Evolutionary conservation across 768 basidiomycete genomes (phyloP).

Genomic region (Dioszegia crocea): DNA sequence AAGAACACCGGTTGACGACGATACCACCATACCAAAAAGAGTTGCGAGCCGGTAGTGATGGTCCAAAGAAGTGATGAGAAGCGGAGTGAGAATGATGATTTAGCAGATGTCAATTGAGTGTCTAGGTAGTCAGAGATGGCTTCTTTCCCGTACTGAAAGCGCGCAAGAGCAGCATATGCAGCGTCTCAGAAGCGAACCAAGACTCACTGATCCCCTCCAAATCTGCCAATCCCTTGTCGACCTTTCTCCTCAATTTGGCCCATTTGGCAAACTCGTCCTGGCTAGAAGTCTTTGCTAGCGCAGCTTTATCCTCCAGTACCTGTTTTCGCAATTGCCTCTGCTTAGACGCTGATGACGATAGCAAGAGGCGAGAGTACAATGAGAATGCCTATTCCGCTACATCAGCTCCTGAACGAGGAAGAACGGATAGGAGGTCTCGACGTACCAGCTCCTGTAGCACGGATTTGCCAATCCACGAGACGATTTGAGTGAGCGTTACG

Average conservation of each 20-base stretch:
- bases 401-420: not conserved
- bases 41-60: constrained; percentile 79
- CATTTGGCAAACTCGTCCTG: constrained; percentile 99
- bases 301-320: constrained; percentile 72
- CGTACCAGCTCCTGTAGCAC: constrained; percentile 76
- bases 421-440: constrained; percentile 22
- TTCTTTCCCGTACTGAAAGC: not conserved
- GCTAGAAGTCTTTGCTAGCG: constrained; percentile 81
- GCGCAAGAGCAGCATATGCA: not conserved
- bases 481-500: constrained; percentile 74
- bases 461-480: constrained; percentile 82
- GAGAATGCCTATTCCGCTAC: constrained; percentile 61
- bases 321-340: constrained; percentile 74
- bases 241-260: constrained; percentile 83
- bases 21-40: constrained; percentile 85
- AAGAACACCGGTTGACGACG: constrained; percentile 87
- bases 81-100: constrained; percentile 62
- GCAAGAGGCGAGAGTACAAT: constrained; percentile 65
- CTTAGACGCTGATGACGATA: constrained; percentile 56
- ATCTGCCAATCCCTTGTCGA: constrained; percentile 87
- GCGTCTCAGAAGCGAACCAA: too few relatives aligned
- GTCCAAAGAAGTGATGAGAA: constrained; percentile 75
- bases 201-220: constrained; percentile 83
- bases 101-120: constrained; percentile 60
- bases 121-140: constrained; percentile 54